Percentiles rank a stretch among this genome's conserved stretches.
Conservation (phyloP, 257 asterid genomes). For the Solanum paucissectum region DNA sequence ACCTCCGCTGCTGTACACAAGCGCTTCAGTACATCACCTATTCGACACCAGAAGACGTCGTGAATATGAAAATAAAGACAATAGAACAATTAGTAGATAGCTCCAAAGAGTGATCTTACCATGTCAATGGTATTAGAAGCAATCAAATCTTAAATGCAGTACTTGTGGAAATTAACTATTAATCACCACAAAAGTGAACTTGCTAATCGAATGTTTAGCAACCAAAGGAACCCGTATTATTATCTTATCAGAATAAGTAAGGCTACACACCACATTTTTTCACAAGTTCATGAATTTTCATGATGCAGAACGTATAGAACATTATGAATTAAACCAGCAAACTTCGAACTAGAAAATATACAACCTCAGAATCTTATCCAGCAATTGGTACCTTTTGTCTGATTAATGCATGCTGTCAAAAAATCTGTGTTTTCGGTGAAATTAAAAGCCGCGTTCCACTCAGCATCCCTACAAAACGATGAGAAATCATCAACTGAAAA, state of each 20-base stretch:
- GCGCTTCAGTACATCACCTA: slow-evolving; percentile 64
- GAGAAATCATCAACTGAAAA: not conserved
- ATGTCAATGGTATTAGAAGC: not conserved
- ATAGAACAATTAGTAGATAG: not conserved
- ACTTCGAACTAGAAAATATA: not conserved
- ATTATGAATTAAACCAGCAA: not conserved
- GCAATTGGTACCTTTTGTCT: slow-evolving; percentile 32
- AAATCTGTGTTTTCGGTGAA: slow-evolving; percentile 58
- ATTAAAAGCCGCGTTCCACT: slow-evolving; percentile 77
- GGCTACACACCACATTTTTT: not conserved
- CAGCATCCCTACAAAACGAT: slow-evolving; percentile 45
- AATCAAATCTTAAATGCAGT: not conserved
- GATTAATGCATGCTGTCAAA: slow-evolving; percentile 42
- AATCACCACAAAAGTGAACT: not conserved
- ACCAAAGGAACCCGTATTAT: not conserved
- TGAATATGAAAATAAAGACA: not conserved
- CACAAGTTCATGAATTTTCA: not conserved
- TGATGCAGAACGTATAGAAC: not conserved
- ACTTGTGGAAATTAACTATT: not conserved
- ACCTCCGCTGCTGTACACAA: slow-evolving; percentile 86
- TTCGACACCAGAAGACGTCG: not conserved
- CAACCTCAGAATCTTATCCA: not conserved
- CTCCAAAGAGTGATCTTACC: not conserved
- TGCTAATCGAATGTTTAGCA: not conserved
- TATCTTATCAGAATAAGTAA: not conserved